Evolutionary conservation across 306 rosid species (phyloP), one percentile per base, ranked within the genome.

Genomic region (Canavalia gladiata): DNA sequence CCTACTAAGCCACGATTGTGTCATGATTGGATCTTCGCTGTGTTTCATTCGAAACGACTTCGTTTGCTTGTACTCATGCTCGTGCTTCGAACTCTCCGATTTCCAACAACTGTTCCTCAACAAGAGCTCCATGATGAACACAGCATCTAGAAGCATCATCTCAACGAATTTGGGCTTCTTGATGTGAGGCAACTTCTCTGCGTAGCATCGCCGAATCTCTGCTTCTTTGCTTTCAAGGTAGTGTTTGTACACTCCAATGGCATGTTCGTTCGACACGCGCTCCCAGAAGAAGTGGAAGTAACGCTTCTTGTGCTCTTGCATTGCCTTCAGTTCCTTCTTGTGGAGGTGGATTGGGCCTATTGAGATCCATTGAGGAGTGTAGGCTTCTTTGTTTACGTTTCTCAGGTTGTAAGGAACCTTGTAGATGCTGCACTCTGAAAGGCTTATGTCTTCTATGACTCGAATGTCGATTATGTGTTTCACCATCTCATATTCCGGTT

Each of bases 341-440:
- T 6, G 56, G 10, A 78, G 7, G 75, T 88, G 94, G 67, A 86
- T 71, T 18, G 88, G 90, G 5, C 94, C 94, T 5, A 90, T 87
- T 5, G 93, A 90, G 42, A 90, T 72, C 46, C 85, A 34, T 34
- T 87, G 81, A 28, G 93, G 93, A 56, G 88, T 86, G 84, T 86
- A 90, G 12, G 89, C 77, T 39, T 77, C 81, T 4, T 12, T 3
- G 0, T 91, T 84, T 33, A 77, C 82, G 6, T 75, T 67, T 2
- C 92, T 70, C 4, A 91, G 87, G 43, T 43, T 87, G 74, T 55
- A 37, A 45, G 90, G 92, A 49, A 86, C 85, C 57, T 45, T 74
- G 59, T 87, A 81, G 84, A 89, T 87, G 76, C 78, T 81, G 11
- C 87, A 81, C 4, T 72, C 50, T 0, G 55, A 13, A 2, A 63